phyloP scores from a whole-genome alignment of 768 basidiomycete species.

The Auricularia heimuer region DNA sequence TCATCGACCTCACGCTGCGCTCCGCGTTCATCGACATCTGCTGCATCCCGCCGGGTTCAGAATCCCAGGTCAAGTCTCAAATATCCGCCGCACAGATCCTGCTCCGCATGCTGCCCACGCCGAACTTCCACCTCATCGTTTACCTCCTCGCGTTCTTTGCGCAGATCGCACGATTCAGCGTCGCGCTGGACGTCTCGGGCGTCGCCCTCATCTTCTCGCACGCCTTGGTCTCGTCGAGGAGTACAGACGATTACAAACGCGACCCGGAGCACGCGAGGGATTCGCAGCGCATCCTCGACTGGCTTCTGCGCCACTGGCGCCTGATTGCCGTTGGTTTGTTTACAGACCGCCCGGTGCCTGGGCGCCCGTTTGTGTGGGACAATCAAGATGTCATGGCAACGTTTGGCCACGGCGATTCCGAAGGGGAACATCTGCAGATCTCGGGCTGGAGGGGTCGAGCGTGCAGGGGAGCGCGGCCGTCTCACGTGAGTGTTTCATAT shows the following conservation, averaged over 20 bases:
- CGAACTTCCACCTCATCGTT: neutral
- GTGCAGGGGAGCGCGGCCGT: too few relatives aligned
- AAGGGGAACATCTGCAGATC: too few relatives aligned
- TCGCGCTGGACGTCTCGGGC: neutral
- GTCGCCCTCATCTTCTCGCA: neutral
- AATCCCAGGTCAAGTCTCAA: neutral
- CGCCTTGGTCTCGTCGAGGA: neutral
- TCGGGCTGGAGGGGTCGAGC: too few relatives aligned
- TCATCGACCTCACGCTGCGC: neutral
- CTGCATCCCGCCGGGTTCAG: neutral
- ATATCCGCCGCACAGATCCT: neutral
- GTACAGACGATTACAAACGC: neutral
- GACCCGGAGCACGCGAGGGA: neutral
- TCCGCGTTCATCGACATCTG: neutral
- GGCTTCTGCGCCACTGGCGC: neutral
- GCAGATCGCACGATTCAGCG: neutral
- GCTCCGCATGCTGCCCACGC: neutral
- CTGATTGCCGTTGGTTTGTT: neutral
- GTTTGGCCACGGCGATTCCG: too few relatives aligned
- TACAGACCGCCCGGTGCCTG: neutral
- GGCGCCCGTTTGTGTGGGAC: neutral
- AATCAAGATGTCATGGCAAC: too few relatives aligned
- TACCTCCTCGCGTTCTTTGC: neutral
- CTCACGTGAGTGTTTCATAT: too few relatives aligned
- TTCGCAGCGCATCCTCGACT: neutral